Conservation (phyloP, 2,329 filamentous ascomycete species). For the Lachnellula willkommii region DNA sequence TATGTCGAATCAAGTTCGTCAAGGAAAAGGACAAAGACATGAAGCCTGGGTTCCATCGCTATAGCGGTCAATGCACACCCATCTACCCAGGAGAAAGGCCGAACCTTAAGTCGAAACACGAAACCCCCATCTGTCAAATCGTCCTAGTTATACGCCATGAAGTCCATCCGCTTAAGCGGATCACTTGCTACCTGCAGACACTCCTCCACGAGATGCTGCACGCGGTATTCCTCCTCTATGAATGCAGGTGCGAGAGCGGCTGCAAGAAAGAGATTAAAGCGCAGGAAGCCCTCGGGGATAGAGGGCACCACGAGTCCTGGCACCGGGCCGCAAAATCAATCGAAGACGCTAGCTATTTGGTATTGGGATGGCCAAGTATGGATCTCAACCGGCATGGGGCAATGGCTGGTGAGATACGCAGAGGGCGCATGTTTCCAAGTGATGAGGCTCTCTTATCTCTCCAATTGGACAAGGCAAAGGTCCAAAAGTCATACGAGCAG, state of each 20-base stretch:
- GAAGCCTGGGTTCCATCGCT: not conserved
- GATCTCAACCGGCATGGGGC: not conserved
- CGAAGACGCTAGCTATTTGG: not conserved
- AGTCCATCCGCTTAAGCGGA: not conserved
- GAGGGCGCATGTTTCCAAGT: not conserved
- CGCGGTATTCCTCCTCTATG: not conserved
- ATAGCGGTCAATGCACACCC: not conserved
- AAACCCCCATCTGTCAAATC: not conserved
- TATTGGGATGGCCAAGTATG: not conserved
- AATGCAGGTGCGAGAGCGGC: not conserved
- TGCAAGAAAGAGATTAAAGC: not conserved
- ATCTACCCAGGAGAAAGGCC: not conserved
- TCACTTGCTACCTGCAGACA: not conserved
- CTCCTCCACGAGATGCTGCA: constrained; percentile 4
- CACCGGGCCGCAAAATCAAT: not conserved
- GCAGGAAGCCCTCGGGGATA: not conserved
- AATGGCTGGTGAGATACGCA: not conserved
- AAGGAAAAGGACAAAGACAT: not conserved
- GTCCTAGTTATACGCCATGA: not conserved
- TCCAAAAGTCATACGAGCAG: not conserved
- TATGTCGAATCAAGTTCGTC: not conserved
- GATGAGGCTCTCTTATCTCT: not conserved
- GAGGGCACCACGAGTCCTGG: not conserved
- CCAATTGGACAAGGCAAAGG: not conserved
- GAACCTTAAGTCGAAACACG: not conserved